These are phyloP conservation scores for Sextonia rubra DNA, from an alignment of 164 flowering plant genomes.

Conservation along the genomic window DNA sequence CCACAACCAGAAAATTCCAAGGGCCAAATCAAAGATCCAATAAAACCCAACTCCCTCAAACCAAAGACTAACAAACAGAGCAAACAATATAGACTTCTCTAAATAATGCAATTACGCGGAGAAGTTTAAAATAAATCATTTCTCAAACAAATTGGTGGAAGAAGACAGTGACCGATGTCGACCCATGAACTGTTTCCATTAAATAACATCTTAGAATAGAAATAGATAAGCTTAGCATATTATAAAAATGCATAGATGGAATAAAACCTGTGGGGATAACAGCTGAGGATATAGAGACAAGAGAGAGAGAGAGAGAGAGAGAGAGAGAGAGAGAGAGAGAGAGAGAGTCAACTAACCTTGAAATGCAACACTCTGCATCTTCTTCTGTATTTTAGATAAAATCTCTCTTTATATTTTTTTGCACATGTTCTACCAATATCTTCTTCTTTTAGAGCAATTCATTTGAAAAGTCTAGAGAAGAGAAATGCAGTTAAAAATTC, in stretches of 20 bases:
- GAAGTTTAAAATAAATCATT: not conserved
- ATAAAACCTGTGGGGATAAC: not conserved
- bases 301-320: too few relatives aligned
- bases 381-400: not conserved
- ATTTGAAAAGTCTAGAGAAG: not conserved
- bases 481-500: not conserved
- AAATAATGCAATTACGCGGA: not conserved
- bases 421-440: too few relatives aligned
- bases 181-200: slow-evolving; percentile 9
- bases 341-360: not conserved
- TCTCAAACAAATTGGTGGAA: not conserved
- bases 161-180: slow-evolving; percentile 1
- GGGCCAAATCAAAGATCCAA: not conserved
- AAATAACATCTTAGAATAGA: not conserved
- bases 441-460: too few relatives aligned
- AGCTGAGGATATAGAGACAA: slow-evolving; percentile 2
- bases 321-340: too few relatives aligned
- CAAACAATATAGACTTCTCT: not conserved
- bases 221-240: not conserved
- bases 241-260: not conserved
- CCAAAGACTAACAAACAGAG: not conserved
- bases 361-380: not conserved
- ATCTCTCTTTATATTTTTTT: too few relatives aligned
- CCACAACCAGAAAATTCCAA: not conserved
- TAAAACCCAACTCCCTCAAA: not conserved